phyloP scores from a whole-genome alignment of 2,329 filamentous ascomycete species.

The Trichoderma sp. region DNA sequence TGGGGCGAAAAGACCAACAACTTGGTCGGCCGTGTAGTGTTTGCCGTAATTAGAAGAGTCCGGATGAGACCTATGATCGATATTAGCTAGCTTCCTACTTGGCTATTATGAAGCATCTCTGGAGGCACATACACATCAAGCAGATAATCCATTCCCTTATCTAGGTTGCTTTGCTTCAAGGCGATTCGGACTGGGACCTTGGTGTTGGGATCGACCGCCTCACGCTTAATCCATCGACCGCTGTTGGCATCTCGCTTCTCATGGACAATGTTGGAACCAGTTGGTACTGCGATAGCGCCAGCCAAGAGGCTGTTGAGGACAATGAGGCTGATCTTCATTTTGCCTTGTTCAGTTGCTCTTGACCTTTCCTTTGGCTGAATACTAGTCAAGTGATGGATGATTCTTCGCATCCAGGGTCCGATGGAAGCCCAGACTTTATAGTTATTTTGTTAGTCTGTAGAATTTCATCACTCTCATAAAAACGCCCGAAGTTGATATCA shows the following conservation, averaged over 20 bases:
- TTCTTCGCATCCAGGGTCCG: neutral
- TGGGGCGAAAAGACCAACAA: slow-evolving; percentile 44
- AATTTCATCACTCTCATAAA: neutral
- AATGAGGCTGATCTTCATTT: slow-evolving; percentile 24
- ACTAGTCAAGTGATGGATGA: neutral
- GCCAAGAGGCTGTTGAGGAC: slow-evolving; percentile 24
- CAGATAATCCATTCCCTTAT: slow-evolving; percentile 43
- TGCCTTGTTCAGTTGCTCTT: neutral
- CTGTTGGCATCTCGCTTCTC: slow-evolving; percentile 28
- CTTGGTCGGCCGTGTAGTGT: slow-evolving; percentile 44
- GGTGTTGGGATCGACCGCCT: slow-evolving; percentile 21
- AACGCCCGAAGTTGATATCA: neutral
- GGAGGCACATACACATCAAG: slow-evolving; percentile 34
- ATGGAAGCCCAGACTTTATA: neutral
- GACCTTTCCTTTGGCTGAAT: neutral
- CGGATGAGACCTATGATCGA: slow-evolving; percentile 35
- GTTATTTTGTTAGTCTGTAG: neutral
- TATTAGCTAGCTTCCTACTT: neutral
- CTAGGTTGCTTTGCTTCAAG: slow-evolving; percentile 44
- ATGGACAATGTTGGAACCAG: slow-evolving; percentile 31
- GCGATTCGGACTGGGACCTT: slow-evolving; percentile 42
- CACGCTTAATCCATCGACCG: slow-evolving; percentile 28
- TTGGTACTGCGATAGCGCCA: slow-evolving; percentile 21
- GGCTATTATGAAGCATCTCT: neutral
- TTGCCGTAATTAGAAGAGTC: slow-evolving; percentile 44